Base-by-base conservation (phyloP, 495 filamentous ascomycete species). In the Penicillium pancosmium region DNA sequence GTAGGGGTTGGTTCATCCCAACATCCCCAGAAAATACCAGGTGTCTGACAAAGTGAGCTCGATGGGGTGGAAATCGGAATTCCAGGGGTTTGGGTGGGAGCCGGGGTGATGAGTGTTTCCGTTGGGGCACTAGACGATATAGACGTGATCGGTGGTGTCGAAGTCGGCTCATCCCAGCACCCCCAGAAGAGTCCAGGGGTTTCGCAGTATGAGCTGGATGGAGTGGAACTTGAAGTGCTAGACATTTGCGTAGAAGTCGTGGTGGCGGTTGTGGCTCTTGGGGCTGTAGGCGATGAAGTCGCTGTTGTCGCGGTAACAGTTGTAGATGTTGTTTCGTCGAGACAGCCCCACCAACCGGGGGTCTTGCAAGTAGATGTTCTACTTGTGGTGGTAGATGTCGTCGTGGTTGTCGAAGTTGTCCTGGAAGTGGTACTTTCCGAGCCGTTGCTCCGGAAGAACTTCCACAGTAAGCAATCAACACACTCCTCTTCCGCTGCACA, bases 381-480 rank as follows among this genome's bases (percentile, higher is more conserved):
- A 4, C 88, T 92, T 53, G 82, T 31, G 57, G 82, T 83, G 16
- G 81, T 78, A 0, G 81, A 80, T 44, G 4, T 44, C 15, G 12
- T 13, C 8, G 82, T 80, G 1, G 79, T 85, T 5, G 78, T 74
- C 9, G 68, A 73, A 6, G 74, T 82, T 5, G 82, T 81, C 0
- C 88, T 87, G 8, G 46, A 15, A 0, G 88, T 92, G 4, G 86
- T 90, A 3, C 81, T 80, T 49, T 91, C 86, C 2, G 91, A 92
- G 12, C 87, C 88, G 66, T 98, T 97, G 65, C 92, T 95, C 62
- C 86, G 86, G 63, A 91, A 93, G 76, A 90, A 97, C 68, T 97
- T 96, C 94, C 94, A 98, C 40, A 87, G 85, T 62, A 85, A 88
- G 63, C 94, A 98, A 67, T 98, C 94, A 50, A 87, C 82, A 73